These are phyloP conservation scores for Jaminaea rosea DNA, from an alignment of 1,284 basidiomycete species.

Conservation along the genomic window DNA sequence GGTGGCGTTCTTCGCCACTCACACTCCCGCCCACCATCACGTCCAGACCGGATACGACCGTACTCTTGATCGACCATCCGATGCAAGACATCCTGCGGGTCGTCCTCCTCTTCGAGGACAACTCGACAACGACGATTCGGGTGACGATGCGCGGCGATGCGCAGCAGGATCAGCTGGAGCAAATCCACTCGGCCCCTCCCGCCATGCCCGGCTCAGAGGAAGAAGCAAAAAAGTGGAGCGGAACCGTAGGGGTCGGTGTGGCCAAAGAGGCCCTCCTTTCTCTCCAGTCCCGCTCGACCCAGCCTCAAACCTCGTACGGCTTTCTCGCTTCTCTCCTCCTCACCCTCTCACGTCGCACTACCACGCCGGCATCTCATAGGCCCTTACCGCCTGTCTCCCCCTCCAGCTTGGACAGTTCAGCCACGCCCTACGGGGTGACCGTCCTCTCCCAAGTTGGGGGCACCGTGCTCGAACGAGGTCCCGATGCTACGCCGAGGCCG, in stretches of 20 bases:
- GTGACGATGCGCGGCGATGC: constrained; percentile 28
- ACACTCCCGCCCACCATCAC: constrained; percentile 28
- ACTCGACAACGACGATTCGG: constrained; percentile 23
- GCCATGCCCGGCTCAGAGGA: constrained; percentile 49
- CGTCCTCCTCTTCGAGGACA: constrained; percentile 31
- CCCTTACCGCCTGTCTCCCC: neutral
- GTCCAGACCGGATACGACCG: constrained; percentile 24
- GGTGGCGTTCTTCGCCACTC: constrained; percentile 26
- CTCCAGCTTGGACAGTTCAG: too few species aligned
- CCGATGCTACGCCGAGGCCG: neutral
- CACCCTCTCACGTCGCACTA: constrained; percentile 56
- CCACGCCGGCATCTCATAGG: constrained; percentile 2
- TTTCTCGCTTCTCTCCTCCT: constrained; percentile 63
- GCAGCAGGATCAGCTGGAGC: constrained; percentile 16
- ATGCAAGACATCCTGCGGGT: constrained; percentile 4
- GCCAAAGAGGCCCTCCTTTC: constrained; percentile 50
- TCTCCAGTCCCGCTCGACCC: neutral
- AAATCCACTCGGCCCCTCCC: constrained; percentile 20
- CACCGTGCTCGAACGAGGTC: constrained; percentile 58
- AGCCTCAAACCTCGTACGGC: constrained; percentile 55
- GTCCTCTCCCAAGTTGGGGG: constrained; percentile 55
- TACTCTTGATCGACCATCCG: neutral
- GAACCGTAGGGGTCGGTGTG: constrained; percentile 64
- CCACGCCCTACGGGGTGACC: constrained; percentile 18
- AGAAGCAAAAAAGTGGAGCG: constrained; percentile 63